phyloP scores from a whole-genome alignment of 352 stramenopile species.

The Pythium sukuiense region DNA sequence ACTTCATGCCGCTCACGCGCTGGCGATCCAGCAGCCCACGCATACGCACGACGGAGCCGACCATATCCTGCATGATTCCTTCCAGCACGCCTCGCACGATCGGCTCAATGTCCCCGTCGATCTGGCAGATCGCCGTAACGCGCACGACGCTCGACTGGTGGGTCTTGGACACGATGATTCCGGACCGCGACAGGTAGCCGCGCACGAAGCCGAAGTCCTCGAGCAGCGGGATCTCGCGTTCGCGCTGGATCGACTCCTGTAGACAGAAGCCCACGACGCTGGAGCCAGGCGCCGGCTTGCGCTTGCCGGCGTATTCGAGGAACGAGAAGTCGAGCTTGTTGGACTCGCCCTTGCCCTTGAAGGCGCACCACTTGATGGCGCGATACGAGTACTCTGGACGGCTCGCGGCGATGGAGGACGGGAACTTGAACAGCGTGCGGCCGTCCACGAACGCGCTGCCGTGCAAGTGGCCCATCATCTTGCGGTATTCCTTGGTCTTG shows the following conservation, averaged over 20 bases:
- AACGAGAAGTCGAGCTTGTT: conserved; percentile 73
- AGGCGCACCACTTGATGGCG: conserved; percentile 76
- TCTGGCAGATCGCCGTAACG: conserved; percentile 71
- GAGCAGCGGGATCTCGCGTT: conserved; percentile 60
- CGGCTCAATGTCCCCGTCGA: conserved; percentile 58
- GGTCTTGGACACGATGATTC: conserved; percentile 68
- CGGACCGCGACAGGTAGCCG: conserved; percentile 54
- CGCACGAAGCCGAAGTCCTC: conserved; percentile 60
- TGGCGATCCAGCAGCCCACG: conserved; percentile 56
- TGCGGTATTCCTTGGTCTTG: conserved; percentile 66
- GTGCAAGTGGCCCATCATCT: conserved; percentile 56
- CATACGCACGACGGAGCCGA: conserved; percentile 46
- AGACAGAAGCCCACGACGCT: conserved; percentile 73
- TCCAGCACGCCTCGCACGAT: conserved; percentile 48
- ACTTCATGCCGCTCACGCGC: conserved; percentile 63
- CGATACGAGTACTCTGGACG: conserved; percentile 59
- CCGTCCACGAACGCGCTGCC: conserved; percentile 62
- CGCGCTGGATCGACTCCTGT: conserved; percentile 64
- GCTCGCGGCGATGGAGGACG: conserved; percentile 39
- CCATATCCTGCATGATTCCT: conserved; percentile 60
- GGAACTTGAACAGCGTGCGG: conserved; percentile 64
- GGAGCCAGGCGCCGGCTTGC: conserved; percentile 43
- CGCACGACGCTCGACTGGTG: conserved; percentile 58
- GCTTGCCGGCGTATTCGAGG: conserved; percentile 73
- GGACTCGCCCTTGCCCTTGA: conserved; percentile 39